These are phyloP conservation scores for Gynandropsis gynandra DNA, from an alignment of 345 rosid species.

Conservation along the genomic window DNA sequence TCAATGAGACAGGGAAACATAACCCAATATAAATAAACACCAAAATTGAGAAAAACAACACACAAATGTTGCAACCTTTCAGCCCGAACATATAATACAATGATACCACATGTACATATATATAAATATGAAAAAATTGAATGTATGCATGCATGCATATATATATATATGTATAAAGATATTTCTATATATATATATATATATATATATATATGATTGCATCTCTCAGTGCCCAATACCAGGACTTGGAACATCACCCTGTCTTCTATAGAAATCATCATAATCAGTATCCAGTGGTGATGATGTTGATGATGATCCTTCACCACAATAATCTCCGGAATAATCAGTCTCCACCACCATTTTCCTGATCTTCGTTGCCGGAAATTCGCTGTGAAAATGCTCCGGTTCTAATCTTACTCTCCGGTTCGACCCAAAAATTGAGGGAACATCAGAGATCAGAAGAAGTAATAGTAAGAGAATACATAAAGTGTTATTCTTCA, in stretches of 20 bases:
- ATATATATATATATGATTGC: conserved; percentile 3
- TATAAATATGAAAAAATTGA: no score
- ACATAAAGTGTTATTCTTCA: conserved; percentile 11
- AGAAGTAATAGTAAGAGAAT: conserved; percentile 17
- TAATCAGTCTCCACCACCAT: conserved; percentile 23
- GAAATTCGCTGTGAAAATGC: conserved; percentile 11
- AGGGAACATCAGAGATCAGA: conserved; percentile 15
- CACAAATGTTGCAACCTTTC: no score
- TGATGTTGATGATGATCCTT: conserved; percentile 16
- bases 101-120: no score
- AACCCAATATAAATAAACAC: no score
- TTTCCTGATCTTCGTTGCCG: conserved; percentile 23
- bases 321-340: conserved; percentile 21
- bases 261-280: conserved; percentile 59
- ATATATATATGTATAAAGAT: conserved; percentile 10
- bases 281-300: conserved; percentile 35
- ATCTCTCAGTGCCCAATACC: conserved; percentile 59
- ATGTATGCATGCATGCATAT: conserved; percentile 4
- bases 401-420: conserved; percentile 16
- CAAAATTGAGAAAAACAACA: no score
- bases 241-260: conserved; percentile 84
- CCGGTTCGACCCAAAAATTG: conserved; percentile 12
- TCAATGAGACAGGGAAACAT: no score
- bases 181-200: background rate
- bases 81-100: no score